Conservation (phyloP, 306 rosid genomes). For the Alnus glutinosa region DNA sequence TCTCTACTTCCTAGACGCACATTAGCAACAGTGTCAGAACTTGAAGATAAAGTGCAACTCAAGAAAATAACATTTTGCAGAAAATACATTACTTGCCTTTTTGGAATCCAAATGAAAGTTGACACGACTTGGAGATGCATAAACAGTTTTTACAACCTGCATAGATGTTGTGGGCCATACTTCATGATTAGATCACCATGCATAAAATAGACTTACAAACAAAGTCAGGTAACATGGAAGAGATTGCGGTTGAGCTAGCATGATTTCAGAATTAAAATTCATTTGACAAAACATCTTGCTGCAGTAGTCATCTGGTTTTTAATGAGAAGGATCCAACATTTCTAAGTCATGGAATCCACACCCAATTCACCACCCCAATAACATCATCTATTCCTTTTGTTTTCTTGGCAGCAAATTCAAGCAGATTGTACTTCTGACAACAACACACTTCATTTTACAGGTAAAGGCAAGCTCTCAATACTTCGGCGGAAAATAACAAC, state of each 20-base stretch:
- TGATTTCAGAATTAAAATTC: not conserved
- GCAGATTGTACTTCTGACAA: not conserved
- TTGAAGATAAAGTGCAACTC: constrained; percentile 23
- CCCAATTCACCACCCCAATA: not conserved
- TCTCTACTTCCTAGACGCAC: constrained; percentile 84
- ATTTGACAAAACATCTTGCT: not conserved
- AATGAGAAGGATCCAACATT: constrained; percentile 6
- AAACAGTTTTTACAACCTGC: constrained; percentile 95
- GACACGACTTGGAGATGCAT: constrained; percentile 96
- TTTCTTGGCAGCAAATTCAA: not conserved
- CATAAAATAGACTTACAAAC: not conserved
- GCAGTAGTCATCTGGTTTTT: constrained; percentile 14
- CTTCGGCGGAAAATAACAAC: constrained; percentile 21
- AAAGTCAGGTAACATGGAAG: constrained; percentile 15
- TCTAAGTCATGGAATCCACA: constrained; percentile 16
- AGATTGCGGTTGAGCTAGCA: constrained; percentile 17
- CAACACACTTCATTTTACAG: constrained; percentile 3
- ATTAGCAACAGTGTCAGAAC: constrained; percentile 34
- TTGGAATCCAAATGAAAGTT: constrained; percentile 86
- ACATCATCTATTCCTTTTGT: not conserved
- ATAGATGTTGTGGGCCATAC: constrained; percentile 24
- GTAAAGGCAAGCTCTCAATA: constrained; percentile 9
- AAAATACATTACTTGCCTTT: constrained; percentile 57
- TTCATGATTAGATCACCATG: constrained; percentile 22
- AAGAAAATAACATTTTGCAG: constrained; percentile 13